Evolutionary conservation across 208 protist genomes (phyloP).

Genomic region (Trypanosoma platydactyli): DNA sequence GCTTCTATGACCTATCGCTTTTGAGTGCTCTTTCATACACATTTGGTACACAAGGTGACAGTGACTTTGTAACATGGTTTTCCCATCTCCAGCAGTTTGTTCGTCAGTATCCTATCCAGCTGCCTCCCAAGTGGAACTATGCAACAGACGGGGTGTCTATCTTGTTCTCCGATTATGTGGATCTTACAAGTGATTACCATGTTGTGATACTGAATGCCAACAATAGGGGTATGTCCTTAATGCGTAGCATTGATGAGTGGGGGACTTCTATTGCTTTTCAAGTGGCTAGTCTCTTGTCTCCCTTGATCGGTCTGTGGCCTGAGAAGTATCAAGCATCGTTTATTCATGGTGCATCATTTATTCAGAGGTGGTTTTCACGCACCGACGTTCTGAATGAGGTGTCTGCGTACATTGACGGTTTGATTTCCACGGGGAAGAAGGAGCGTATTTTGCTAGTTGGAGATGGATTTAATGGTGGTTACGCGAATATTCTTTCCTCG

Average conservation of each 20-base stretch:
- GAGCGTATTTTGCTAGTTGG: slow-evolving; percentile 73
- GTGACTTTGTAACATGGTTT: slow-evolving; percentile 86
- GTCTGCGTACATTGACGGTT: slow-evolving; percentile 40
- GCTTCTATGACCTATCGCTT: slow-evolving; percentile 65
- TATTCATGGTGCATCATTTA: slow-evolving; percentile 54
- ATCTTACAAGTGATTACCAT: slow-evolving; percentile 67
- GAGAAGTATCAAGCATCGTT: slow-evolving; percentile 53
- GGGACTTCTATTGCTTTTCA: slow-evolving; percentile 73
- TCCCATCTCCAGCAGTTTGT: slow-evolving; percentile 47
- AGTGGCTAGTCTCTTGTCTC: slow-evolving; percentile 59
- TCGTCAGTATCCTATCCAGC: slow-evolving; percentile 46
- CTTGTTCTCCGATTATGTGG: slow-evolving; percentile 77
- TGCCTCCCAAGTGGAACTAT: slow-evolving; percentile 69
- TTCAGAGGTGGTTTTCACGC: slow-evolving; percentile 67
- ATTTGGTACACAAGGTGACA: slow-evolving; percentile 49
- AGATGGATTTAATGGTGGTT: slow-evolving; percentile 90
- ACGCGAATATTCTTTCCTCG: slow-evolving; percentile 69
- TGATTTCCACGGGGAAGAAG: slow-evolving; percentile 36
- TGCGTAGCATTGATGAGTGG: slow-evolving; percentile 82
- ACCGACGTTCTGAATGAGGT: slow-evolving; percentile 56
- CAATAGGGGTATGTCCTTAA: slow-evolving; percentile 67
- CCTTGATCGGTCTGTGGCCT: slow-evolving; percentile 75
- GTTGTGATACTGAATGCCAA: slow-evolving; percentile 87
- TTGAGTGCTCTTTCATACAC: slow-evolving; percentile 80
- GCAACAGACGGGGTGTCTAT: slow-evolving; percentile 63